These are phyloP conservation scores for Orychophragmus violaceus DNA, from an alignment of 345 rosid species.

Conservation along the genomic window DNA sequence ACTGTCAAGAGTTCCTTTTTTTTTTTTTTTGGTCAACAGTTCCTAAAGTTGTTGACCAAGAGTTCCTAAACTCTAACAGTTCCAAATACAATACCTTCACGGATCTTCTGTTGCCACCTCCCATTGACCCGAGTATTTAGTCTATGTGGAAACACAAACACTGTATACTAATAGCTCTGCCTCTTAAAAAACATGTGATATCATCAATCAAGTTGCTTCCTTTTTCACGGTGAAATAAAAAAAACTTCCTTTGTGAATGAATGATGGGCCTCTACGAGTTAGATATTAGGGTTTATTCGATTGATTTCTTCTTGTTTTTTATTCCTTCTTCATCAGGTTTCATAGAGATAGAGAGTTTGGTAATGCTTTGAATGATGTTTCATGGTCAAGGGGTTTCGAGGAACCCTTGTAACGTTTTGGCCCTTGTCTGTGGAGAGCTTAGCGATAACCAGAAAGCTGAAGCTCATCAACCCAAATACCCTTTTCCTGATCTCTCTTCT, in stretches of 20 bases:
- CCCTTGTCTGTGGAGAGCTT: conserved; percentile 54
- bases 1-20: too few relatives aligned
- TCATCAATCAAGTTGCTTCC: conserved; percentile 14
- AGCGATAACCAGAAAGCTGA: conserved; percentile 41
- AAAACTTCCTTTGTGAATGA: neutral
- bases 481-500: conserved; percentile 77
- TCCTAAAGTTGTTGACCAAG: too few relatives aligned
- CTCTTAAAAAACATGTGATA: neutral
- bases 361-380: conserved; percentile 79
- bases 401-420: conserved; percentile 81
- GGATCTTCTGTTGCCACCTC: too few relatives aligned
- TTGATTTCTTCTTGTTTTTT: neutral
- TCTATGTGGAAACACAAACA: conserved; percentile 15
- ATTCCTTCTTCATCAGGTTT: neutral
- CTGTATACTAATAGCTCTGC: conserved; percentile 6
- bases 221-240: conserved; percentile 8
- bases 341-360: conserved; percentile 20
- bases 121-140: too few relatives aligned
- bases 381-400: conserved; percentile 88
- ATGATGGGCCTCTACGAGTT: conserved; percentile 16
- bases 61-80: too few relatives aligned
- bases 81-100: too few relatives aligned
- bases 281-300: conserved; percentile 16
- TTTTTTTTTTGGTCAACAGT: neutral
- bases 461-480: conserved; percentile 53